Evolutionary conservation across 306 rosid species (phyloP), one percentile per base, ranked within the genome.

Genomic region (Fagus sylvatica): DNA sequence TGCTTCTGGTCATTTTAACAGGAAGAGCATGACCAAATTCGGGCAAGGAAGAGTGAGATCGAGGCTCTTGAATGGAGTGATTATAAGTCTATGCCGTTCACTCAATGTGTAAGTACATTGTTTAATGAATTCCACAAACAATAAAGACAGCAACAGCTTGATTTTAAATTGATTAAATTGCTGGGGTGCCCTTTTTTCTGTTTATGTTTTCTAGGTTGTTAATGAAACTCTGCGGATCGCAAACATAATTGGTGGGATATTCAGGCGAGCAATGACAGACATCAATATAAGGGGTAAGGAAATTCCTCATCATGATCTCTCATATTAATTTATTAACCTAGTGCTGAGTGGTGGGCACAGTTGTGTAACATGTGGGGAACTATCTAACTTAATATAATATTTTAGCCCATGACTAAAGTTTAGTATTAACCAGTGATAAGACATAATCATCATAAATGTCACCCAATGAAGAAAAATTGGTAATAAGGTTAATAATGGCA

Each of bases 1-100:
- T 37, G 32, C 5, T 39, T 33, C 13, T 74, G 72, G 34, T 40
- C 17, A 46, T 42, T 68, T 81, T 72, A 53, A 57, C 91, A 93
- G 96, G 96, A 91, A 77, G 98, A 93, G 79, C 98, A 93, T 28
- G 94, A 91, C 12, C 93, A 87, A 78, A 91, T 93, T 80, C 86
- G 88, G 81, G 91, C 86, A 70, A 87, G 82, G 54, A 90, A 89
- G 87, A 83, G 76, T 69, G 87, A 81, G 17, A 82, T 76, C 0
- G 84, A 77, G 68, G 81, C 83, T 37, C 80, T 93, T 4, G 91
- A 87, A 69, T 93, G 89, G 86, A 69, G 78, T 73, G 88, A 95
- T 88, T 81, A 91, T 36, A 95, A 95, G 81, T 89, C 97, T 11
- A 95, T 95, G 98, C 88, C 90, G 55, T 95, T 95, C 82, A 92